phyloP scores from a whole-genome alignment of 371 early-diverging fungal species.

The Polyrhizophydium stewartii region DNA sequence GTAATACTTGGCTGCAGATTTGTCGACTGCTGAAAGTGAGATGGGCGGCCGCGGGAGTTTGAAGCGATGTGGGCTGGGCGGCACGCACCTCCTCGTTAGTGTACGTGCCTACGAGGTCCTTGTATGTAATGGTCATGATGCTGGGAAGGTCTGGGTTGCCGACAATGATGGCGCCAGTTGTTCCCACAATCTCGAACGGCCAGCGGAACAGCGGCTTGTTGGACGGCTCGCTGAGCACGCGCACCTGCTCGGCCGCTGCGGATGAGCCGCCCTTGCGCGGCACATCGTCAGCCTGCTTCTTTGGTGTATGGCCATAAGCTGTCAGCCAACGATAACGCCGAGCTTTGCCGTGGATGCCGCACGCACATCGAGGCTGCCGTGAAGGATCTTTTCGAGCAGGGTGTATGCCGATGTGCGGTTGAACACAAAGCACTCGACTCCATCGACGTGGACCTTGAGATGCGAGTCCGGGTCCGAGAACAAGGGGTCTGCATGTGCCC shows the following conservation, averaged over 20 bases:
- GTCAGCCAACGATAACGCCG: background rate
- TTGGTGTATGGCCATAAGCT: conserved; percentile 1
- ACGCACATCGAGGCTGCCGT: background rate
- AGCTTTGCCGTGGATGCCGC: conserved; percentile 1
- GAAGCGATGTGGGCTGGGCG: background rate
- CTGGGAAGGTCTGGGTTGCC: conserved; percentile 71
- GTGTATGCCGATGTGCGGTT: conserved; percentile 76
- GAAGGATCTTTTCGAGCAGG: conserved; percentile 51
- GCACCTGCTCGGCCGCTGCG: conserved; percentile 50
- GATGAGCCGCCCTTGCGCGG: conserved; percentile 47
- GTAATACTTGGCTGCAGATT: conserved; percentile 57
- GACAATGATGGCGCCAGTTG: conserved; percentile 66
- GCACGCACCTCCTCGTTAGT: conserved; percentile 15
- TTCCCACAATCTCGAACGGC: conserved; percentile 61
- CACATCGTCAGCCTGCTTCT: no score
- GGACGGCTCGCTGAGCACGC: background rate
- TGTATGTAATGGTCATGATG: conserved; percentile 56
- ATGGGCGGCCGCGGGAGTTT: background rate
- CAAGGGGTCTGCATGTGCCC: no score
- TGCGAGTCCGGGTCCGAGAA: conserved; percentile 43
- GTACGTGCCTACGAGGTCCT: conserved; percentile 60
- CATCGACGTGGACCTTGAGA: conserved; percentile 68
- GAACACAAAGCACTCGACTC: conserved; percentile 81
- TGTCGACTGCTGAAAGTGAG: background rate
- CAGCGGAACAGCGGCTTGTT: background rate